Evolutionary conservation across 176 grass and related monocot species (phyloP), one percentile per base, ranked within the genome.

Genomic region (Oryza rufipogon): DNA sequence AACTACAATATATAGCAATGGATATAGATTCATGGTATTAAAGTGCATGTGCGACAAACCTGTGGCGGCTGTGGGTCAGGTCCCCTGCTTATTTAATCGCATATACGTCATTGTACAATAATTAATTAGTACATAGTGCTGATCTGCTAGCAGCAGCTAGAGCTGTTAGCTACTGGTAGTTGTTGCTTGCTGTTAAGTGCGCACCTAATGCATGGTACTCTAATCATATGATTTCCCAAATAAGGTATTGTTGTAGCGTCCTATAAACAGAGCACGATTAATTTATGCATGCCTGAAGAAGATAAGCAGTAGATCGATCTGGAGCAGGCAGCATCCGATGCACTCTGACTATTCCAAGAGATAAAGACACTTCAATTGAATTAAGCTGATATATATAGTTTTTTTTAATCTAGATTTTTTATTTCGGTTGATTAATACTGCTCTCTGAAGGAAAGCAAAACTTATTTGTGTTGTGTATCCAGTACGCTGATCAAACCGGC

Each of bases 21-120:
- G 54, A 60, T 60, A 60, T 60, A n/a, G 5, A 54, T 54, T 54
- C 51, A 16, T 60, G 54, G 19, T 20, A 60, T n/a, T 60, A 4
- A 60, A 10, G 54, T n/a, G 54, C 58, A 78, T 78, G 42, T 41
- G 78, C 65, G 79, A 82, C 86, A 87, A 82, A 71, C 20, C 82
- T 82, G 14, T 87, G 86, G 86, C 73, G 86, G 86, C 73, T 71
- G 79, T 23, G 63, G 65, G 71, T 76, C 64, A 49, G 3, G 63
- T 16, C 79, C 47, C 26, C 71, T 25, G 51, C 4, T 34, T 76
- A 34, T 69, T 60, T n/a, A 60, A 16, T 60, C 54, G 7, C 17
- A 60, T 60, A 60, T 1, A 60, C 54, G 9, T n/a, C 54, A n/a
- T 13, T 60, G 6, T 6, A 54, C 51, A 54, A 15, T 52, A 52